Conservation (phyloP, 2,329 filamentous ascomycete genomes). For the Diaporthe aspalathi region DNA sequence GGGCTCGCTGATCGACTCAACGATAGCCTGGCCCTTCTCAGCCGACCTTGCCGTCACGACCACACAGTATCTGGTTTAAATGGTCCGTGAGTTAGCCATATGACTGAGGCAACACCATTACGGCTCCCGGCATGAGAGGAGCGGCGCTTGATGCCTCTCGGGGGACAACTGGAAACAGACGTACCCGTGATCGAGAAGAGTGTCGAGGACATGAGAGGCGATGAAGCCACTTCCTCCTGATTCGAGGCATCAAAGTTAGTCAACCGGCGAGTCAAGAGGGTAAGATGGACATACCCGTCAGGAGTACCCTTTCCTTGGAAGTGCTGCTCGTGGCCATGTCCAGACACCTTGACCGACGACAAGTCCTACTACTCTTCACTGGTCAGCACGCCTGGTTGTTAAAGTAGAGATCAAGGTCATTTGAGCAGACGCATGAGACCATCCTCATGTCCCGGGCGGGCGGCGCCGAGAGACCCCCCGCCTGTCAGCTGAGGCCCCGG, state of each 20-base stretch:
- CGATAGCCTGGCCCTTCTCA: constrained; percentile 59
- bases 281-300: constrained; percentile 41
- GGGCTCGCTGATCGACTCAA: constrained; percentile 53
- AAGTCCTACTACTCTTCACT: background rate
- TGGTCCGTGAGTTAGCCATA: constrained; percentile 51
- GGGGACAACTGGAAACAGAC: constrained; percentile 28
- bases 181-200: constrained; percentile 56
- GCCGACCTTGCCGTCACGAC: constrained; percentile 59
- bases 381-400: background rate
- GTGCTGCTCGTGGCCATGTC: background rate
- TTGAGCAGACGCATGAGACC: no score
- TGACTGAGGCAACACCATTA: no score
- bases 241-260: background rate
- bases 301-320: constrained; percentile 42
- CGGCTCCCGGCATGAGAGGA: background rate
- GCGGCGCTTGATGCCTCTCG: background rate
- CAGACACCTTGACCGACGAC: background rate
- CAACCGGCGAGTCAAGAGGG: no score
- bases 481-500: background rate
- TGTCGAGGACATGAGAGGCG: constrained; percentile 63
- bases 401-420: rapidly evolving
- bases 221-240: constrained; percentile 64
- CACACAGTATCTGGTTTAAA: constrained; percentile 52
- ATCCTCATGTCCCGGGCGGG: background rate
- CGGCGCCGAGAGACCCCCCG: background rate